Percentiles rank a stretch among this genome's conserved stretches.
Conservation (phyloP, 805 yeast genomes). For the Kuraishia piskuri region DNA sequence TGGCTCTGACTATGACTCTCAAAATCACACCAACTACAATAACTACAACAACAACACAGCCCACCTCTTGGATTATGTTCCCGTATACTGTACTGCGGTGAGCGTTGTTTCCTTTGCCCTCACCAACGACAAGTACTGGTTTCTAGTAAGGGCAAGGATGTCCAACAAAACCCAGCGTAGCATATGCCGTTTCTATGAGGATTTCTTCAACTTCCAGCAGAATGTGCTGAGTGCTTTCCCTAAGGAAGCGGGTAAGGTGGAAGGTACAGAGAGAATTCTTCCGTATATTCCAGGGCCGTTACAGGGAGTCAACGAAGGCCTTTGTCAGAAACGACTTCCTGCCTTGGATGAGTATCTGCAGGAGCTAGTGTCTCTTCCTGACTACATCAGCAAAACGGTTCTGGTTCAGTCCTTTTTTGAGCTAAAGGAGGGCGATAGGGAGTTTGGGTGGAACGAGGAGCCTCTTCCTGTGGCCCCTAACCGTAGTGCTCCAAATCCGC, state of each 20-base stretch:
- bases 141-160: conserved; percentile 58
- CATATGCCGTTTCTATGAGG: conserved; percentile 87
- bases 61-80: conserved; percentile 5
- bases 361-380: conserved; percentile 61
- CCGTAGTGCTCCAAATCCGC: conserved; percentile 22
- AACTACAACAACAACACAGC: conserved; percentile 2
- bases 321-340: conserved; percentile 44
- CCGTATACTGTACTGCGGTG: conserved; percentile 42
- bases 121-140: conserved; percentile 87
- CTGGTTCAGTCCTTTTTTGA: conserved; percentile 68
- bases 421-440: conserved; percentile 55
- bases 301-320: conserved; percentile 75
- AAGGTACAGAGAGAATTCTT: conserved; percentile 67
- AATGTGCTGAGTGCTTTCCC: conserved; percentile 77
- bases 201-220: conserved; percentile 90
- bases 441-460: conserved; percentile 17
- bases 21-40: conserved; percentile 6
- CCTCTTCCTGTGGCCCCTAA: conserved; percentile 17
- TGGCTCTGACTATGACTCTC: conserved; percentile 9
- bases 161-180: conserved; percentile 62
- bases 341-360: conserved; percentile 45
- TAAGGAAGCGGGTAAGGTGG: conserved; percentile 78
- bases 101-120: conserved; percentile 72
- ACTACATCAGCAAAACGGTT: conserved; percentile 60
- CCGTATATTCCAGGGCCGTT: conserved; percentile 97